Percentiles rank a stretch among this genome's conserved stretches.
Evolutionary conservation across 2,329 filamentous ascomycete species (phyloP).

Genomic region (Fusarium pseudonygamai): DNA sequence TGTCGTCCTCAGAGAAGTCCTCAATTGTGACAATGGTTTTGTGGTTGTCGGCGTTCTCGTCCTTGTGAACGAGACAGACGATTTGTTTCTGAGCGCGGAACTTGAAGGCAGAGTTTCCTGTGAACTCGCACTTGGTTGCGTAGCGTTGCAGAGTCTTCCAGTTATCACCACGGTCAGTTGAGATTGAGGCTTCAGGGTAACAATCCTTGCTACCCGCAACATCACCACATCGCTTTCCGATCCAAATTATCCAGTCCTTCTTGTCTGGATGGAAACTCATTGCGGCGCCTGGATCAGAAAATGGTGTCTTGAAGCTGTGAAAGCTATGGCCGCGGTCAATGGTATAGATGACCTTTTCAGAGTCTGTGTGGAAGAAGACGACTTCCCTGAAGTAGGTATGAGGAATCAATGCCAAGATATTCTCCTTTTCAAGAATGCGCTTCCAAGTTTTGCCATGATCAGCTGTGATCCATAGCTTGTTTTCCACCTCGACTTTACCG

Average conservation of each 20-base stretch:
- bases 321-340: conserved; percentile 80
- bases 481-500: conserved; percentile 50
- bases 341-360: conserved; percentile 77
- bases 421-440: conserved; percentile 72
- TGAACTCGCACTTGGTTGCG: conserved; percentile 87
- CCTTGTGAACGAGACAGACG: conserved; percentile 65
- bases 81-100: conserved; percentile 65
- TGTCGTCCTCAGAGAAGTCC: conserved; percentile 76
- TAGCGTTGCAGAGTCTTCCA: conserved; percentile 82
- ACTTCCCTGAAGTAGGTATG: conserved; percentile 85
- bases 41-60: conserved; percentile 68
- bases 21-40: conserved; percentile 79
- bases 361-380: conserved; percentile 83
- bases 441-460: conserved; percentile 93
- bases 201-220: conserved; percentile 65
- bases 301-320: conserved; percentile 76
- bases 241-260: conserved; percentile 93
- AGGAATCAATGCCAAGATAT: conserved; percentile 76
- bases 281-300: conserved; percentile 55
- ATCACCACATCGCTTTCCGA: conserved; percentile 75
- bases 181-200: conserved; percentile 78
- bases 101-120: conserved; percentile 69
- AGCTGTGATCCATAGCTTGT: conserved; percentile 76
- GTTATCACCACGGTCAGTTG: conserved; percentile 79
- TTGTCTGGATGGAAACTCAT: conserved; percentile 85